Conservation (phyloP, 202 grass and related monocot species). For the Setaria italica region DNA sequence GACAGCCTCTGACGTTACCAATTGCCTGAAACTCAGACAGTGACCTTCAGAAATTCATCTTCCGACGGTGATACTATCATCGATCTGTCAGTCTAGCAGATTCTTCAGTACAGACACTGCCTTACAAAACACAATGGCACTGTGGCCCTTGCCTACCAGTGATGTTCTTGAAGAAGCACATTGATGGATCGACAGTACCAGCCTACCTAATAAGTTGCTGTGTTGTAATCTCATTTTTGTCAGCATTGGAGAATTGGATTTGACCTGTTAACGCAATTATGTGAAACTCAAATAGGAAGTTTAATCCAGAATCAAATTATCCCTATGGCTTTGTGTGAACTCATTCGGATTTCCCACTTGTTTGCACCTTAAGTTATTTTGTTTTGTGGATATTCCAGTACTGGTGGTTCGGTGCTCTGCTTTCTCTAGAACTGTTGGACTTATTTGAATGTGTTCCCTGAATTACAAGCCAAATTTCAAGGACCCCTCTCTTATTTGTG, state of each 20-base stretch:
- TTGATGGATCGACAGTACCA: slow-evolving; percentile 1
- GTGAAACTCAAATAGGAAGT: background rate
- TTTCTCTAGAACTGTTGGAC: background rate
- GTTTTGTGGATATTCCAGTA: too few relatives aligned
- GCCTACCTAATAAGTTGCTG: background rate
- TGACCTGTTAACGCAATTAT: background rate
- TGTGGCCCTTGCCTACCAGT: background rate
- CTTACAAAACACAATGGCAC: background rate
- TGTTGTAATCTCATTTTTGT: slow-evolving; percentile 9
- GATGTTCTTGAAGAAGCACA: slow-evolving; percentile 12
- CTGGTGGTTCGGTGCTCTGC: background rate
- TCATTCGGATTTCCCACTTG: background rate
- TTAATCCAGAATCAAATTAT: background rate
- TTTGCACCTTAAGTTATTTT: background rate
- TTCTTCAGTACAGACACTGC: background rate
- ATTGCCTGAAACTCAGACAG: background rate
- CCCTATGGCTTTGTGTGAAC: background rate
- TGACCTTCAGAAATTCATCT: slow-evolving; percentile 1
- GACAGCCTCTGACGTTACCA: background rate
- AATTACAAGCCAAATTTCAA: background rate
- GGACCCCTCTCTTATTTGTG: background rate
- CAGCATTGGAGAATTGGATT: background rate
- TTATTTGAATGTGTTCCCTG: background rate
- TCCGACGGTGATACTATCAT: background rate
- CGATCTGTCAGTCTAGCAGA: background rate